Percentiles rank a stretch among this genome's conserved stretches.
These are phyloP conservation scores for Neurospora sp. DNA, from an alignment of 495 filamentous ascomycete species.

Conservation along the genomic window DNA sequence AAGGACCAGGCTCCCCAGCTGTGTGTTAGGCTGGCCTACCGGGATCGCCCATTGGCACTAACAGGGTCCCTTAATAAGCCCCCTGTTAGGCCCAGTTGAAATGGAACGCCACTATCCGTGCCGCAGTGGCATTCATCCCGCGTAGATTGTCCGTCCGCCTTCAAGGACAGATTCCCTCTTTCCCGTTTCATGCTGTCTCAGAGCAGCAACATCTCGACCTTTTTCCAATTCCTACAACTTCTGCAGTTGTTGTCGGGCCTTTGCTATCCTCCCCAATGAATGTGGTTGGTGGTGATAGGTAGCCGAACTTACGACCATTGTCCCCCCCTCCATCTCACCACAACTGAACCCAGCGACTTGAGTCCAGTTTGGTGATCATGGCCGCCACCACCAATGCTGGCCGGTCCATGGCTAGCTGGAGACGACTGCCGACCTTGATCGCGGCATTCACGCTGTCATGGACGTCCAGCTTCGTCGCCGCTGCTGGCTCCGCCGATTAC, in stretches of 20 bases:
- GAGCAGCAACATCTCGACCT: background rate
- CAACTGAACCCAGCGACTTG: background rate
- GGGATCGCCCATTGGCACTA: background rate
- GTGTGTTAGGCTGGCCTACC: background rate
- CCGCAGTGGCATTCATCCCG: background rate
- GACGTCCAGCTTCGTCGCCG: slow-evolving; percentile 23
- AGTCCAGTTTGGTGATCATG: slow-evolving; percentile 12
- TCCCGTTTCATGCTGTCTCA: background rate
- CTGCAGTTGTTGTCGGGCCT: background rate
- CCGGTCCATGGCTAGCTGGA: slow-evolving; percentile 22
- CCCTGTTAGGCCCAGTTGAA: background rate
- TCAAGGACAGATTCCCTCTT: background rate
- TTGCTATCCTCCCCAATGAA: slow-evolving; percentile 1
- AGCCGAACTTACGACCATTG: slow-evolving; percentile 4
- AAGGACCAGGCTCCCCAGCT: background rate
- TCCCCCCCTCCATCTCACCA: background rate
- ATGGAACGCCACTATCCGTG: background rate
- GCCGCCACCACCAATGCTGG: slow-evolving; percentile 6
- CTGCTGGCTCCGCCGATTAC: slow-evolving; percentile 66
- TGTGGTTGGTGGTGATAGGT: slow-evolving; percentile 7
- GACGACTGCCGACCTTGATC: slow-evolving; percentile 21
- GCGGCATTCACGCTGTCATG: slow-evolving; percentile 27
- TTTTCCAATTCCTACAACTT: slow-evolving; percentile 2
- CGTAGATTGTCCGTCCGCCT: background rate
- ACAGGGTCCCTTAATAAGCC: background rate